Percentiles rank a stretch among this genome's conserved stretches.
These are phyloP conservation scores for Penicillium cataractarum DNA, from an alignment of 495 filamentous ascomycete genomes.

Conservation along the genomic window DNA sequence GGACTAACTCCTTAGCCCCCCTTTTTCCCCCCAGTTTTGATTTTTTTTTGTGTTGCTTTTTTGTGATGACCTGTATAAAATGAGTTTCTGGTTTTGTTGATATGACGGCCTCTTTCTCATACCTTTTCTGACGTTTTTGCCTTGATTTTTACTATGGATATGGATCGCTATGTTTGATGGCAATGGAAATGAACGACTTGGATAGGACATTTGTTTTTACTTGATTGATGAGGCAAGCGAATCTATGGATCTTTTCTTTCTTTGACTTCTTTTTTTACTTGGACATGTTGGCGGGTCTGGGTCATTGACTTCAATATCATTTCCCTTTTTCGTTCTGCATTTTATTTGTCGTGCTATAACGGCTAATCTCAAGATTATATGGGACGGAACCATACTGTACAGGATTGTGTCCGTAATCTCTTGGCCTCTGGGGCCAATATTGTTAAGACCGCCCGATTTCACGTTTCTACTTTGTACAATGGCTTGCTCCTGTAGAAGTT, in stretches of 20 bases:
- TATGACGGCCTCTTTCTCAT: conserved; percentile 17
- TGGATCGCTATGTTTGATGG: conserved; percentile 8
- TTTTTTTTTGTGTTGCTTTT: conserved; percentile 2
- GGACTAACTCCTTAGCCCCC: neutral
- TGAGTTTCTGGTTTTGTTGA: conserved; percentile 20
- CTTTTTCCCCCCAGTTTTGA: neutral
- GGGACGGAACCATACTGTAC: neutral
- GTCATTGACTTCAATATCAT: conserved; percentile 1
- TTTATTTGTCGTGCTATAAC: neutral
- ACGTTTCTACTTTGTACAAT: no score
- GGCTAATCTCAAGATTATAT: neutral
- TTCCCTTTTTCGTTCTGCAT: neutral
- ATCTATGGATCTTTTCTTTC: neutral
- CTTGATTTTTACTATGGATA: neutral
- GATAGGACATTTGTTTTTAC: conserved; percentile 12
- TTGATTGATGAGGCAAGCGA: conserved; percentile 17
- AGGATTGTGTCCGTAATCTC: neutral
- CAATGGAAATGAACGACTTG: conserved; percentile 4
- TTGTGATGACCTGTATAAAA: conserved; percentile 28
- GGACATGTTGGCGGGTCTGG: conserved; percentile 4
- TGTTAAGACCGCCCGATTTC: no score
- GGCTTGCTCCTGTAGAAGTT: no score
- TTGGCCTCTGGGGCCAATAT: no score
- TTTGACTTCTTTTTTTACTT: neutral
- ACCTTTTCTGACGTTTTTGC: neutral